Evolutionary conservation across 495 filamentous ascomycete species (phyloP).

Genomic region (Neurospora sp.): DNA sequence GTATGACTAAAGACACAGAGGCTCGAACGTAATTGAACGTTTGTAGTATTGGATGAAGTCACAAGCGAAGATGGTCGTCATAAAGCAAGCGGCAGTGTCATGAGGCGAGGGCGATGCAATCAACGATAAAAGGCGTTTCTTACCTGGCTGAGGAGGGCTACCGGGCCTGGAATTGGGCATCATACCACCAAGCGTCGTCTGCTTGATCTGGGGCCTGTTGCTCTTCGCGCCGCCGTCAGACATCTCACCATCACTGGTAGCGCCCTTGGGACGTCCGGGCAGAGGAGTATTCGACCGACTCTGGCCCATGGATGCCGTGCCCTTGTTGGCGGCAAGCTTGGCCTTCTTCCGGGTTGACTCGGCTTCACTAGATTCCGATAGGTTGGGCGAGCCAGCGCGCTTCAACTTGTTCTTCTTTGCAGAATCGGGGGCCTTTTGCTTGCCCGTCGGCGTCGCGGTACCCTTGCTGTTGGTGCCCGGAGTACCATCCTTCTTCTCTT

Average conservation of each 20-base stretch:
- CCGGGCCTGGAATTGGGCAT: slow-evolving; percentile 43
- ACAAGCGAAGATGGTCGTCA: background rate
- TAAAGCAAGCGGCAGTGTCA: background rate
- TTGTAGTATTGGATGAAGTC: background rate
- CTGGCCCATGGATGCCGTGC: slow-evolving; percentile 31
- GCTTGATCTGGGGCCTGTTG: background rate
- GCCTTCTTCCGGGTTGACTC: slow-evolving; percentile 83
- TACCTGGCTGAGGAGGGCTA: slow-evolving; percentile 35
- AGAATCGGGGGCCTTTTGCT: slow-evolving; percentile 35
- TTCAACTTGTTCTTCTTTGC: slow-evolving; percentile 69
- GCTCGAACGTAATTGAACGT: background rate
- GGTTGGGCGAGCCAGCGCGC: slow-evolving; percentile 74
- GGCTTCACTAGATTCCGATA: slow-evolving; percentile 81
- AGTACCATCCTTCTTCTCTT: slow-evolving; percentile 53
- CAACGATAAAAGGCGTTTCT: background rate
- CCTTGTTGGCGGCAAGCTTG: slow-evolving; percentile 51
- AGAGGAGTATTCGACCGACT: slow-evolving; percentile 45
- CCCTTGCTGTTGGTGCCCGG: slow-evolving; percentile 59
- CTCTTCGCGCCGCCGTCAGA: slow-evolving; percentile 53
- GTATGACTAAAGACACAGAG: background rate
- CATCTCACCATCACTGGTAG: slow-evolving; percentile 72
- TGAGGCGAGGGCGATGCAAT: background rate
- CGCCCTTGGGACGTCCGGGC: slow-evolving; percentile 48
- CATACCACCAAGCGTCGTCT: slow-evolving; percentile 38
- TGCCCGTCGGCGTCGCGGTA: slow-evolving; percentile 64